These are phyloP conservation scores for Daldinia vernicosa DNA, from an alignment of 495 filamentous ascomycete species.

Conservation along the genomic window DNA sequence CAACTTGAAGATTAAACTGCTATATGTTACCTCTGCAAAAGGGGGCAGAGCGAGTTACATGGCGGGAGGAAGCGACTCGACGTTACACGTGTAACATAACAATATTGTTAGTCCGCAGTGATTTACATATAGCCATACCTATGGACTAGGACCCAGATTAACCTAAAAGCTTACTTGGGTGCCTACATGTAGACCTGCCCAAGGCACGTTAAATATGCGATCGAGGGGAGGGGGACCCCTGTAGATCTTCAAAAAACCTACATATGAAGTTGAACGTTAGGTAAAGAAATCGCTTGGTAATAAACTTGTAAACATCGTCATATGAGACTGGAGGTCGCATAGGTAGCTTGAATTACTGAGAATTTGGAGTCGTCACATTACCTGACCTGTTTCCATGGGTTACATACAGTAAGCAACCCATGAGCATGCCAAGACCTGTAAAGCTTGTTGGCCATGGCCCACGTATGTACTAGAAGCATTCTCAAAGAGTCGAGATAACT, in stretches of 20 bases:
- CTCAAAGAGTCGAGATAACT: conserved; percentile 20
- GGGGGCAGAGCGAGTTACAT: background rate
- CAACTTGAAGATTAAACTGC: conserved; percentile 7
- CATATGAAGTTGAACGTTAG: conserved; percentile 19
- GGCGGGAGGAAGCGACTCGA: conserved; percentile 26
- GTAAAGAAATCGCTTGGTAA: conserved; percentile 36
- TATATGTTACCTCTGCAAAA: conserved; percentile 22
- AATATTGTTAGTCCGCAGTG: background rate
- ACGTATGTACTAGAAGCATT: conserved; percentile 23
- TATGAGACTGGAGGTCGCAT: conserved; percentile 36
- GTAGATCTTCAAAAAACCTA: conserved; percentile 29
- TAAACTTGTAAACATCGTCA: conserved; percentile 31
- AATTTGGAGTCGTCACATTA: conserved; percentile 43
- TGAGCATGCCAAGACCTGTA: conserved; percentile 36
- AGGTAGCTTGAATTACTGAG: conserved; percentile 40
- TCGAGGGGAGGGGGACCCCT: conserved; percentile 20
- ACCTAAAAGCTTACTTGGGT: conserved; percentile 22
- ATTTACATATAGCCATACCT: conserved; percentile 2
- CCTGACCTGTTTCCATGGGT: conserved; percentile 35
- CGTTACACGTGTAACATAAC: conserved; percentile 34
- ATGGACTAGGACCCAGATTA: background rate
- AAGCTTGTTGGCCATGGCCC: conserved; percentile 36
- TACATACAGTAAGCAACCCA: conserved; percentile 44
- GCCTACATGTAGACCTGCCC: conserved; percentile 2
- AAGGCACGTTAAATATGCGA: conserved; percentile 18